Evolutionary conservation across 225 moss, liverwort and hornwort species (phyloP).

Genomic region (Antitrichia curtipendula): DNA sequence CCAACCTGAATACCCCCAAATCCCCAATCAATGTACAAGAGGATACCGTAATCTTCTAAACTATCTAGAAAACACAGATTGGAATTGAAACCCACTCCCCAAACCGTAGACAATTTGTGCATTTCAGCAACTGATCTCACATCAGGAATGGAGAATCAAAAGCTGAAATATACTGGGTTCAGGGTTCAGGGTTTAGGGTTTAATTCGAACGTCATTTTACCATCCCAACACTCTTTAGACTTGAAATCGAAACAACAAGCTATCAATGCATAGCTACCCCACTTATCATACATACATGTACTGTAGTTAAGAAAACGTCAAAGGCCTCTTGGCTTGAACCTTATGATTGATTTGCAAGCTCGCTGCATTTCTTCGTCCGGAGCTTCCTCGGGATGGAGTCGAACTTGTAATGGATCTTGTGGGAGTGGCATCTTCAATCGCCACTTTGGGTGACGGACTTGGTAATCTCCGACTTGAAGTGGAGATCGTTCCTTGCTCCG

Average conservation of each 20-base stretch:
- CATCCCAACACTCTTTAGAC: neutral
- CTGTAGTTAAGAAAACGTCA: neutral
- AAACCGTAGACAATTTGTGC: neutral
- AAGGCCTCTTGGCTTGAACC: neutral
- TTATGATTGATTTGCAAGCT: neutral
- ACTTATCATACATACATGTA: neutral
- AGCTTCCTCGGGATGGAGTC: neutral
- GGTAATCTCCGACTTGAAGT: neutral
- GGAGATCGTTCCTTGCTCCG: neutral
- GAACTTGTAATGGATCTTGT: neutral
- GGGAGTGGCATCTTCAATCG: neutral
- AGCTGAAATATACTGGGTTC: too few relatives aligned
- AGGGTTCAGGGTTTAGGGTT: too few relatives aligned
- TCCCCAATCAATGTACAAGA: neutral
- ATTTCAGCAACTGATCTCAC: neutral
- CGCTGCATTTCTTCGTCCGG: slow-evolving; percentile 1
- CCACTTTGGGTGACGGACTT: neutral
- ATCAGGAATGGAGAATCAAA: neutral
- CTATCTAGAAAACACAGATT: neutral
- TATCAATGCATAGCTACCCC: neutral
- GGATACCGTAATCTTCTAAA: neutral
- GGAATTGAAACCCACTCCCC: neutral
- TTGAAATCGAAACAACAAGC: neutral
- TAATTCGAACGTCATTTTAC: neutral
- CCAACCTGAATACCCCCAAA: neutral